phyloP scores from a whole-genome alignment of 1,284 basidiomycete genomes.

The Stygiomarasmius scandens region DNA sequence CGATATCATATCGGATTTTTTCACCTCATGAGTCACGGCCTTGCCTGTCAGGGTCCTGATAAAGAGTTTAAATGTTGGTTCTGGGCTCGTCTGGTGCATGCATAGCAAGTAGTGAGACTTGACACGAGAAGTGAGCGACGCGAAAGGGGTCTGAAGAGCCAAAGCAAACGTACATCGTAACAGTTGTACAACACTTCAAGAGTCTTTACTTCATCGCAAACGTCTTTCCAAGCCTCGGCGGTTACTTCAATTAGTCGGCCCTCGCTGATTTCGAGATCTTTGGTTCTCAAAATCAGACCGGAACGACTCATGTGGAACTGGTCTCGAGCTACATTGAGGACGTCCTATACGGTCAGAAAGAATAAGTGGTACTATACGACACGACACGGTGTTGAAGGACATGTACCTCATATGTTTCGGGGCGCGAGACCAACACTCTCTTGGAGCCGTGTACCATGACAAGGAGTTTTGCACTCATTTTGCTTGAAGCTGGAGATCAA shows the following conservation, averaged over 20 bases:
- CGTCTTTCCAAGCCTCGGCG: not conserved
- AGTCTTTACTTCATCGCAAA: not conserved
- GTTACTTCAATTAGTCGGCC: not conserved
- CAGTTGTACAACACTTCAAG: not conserved
- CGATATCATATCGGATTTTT: slow-evolving; percentile 46
- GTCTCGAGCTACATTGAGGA: not conserved
- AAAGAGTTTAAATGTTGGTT: too few species aligned
- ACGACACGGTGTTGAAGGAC: not conserved
- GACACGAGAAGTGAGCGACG: too few species aligned
- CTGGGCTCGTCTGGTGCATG: too few species aligned
- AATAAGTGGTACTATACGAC: not conserved
- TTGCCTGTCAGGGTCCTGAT: too few species aligned
- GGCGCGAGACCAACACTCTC: not conserved
- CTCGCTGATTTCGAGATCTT: not conserved
- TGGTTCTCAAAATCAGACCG: not conserved
- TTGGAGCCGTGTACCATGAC: not conserved
- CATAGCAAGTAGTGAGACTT: too few species aligned
- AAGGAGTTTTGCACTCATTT: not conserved
- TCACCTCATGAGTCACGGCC: not conserved
- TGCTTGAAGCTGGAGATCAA: too few species aligned
- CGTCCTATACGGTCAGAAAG: not conserved
- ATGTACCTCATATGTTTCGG: not conserved
- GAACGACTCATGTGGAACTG: not conserved
- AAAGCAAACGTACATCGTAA: too few species aligned
- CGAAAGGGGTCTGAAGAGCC: too few species aligned